phyloP scores from a whole-genome alignment of 2,329 filamentous ascomycete species.

The Xylariaceae sp. region DNA sequence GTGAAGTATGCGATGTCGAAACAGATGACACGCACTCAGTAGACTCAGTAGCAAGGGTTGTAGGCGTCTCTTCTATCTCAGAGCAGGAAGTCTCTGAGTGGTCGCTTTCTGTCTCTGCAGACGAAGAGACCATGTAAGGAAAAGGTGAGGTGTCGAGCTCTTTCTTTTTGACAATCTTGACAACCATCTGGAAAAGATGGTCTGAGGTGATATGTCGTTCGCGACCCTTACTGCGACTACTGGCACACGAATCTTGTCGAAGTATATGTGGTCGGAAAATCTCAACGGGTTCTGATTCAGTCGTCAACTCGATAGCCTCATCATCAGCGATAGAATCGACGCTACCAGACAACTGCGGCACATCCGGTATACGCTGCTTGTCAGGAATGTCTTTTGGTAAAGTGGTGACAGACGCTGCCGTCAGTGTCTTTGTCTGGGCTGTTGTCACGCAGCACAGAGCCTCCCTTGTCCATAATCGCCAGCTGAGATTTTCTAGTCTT shows the following conservation, averaged over 20 bases:
- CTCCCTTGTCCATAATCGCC: conserved; percentile 93
- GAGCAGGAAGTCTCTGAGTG: conserved; percentile 46
- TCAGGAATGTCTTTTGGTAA: conserved; percentile 57
- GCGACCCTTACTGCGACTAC: conserved; percentile 72
- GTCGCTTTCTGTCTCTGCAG: conserved; percentile 55
- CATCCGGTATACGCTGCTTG: conserved; percentile 52
- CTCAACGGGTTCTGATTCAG: conserved; percentile 61
- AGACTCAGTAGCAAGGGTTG: conserved; percentile 40
- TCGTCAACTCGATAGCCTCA: conserved; percentile 64
- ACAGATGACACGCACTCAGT: conserved; percentile 33
- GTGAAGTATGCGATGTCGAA: conserved; percentile 22
- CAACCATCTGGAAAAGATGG: conserved; percentile 92
- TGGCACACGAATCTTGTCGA: conserved; percentile 73
- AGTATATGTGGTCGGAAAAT: conserved; percentile 71
- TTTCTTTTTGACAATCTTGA: conserved; percentile 89
- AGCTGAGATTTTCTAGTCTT: conserved; percentile 92
- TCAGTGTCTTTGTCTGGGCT: conserved; percentile 56
- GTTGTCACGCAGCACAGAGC: conserved; percentile 82
- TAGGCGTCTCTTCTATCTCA: conserved; percentile 61
- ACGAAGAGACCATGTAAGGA: conserved; percentile 48
- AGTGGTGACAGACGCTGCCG: conserved; percentile 46
- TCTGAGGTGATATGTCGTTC: conserved; percentile 92
- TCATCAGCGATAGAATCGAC: conserved; percentile 77
- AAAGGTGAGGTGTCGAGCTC: conserved; percentile 66
- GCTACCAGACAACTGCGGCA: conserved; percentile 78